Percentiles rank a stretch among this genome's conserved stretches.
Conservation (phyloP, 148 eudicot genomes). For the Hydrangea macrophylla region DNA sequence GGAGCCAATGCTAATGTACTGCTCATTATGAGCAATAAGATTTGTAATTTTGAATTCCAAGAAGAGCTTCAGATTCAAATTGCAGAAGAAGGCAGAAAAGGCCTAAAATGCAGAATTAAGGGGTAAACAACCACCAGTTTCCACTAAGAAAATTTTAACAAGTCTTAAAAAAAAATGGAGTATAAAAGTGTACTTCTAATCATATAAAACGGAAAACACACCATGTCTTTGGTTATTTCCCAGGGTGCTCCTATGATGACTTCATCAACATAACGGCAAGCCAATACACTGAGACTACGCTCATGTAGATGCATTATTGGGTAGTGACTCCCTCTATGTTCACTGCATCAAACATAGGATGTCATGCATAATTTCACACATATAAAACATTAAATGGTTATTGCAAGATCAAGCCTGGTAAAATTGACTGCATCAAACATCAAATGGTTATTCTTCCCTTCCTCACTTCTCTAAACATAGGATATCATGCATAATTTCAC, state of each 20-base stretch:
- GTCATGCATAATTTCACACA: neutral
- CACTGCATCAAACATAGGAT: constrained; percentile 54
- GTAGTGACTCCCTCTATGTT: constrained; percentile 60
- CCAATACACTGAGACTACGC: constrained; percentile 88
- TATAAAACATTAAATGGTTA: too few species aligned
- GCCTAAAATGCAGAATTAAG: neutral
- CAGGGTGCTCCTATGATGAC: constrained; percentile 92
- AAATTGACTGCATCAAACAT: too few species aligned
- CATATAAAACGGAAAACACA: constrained; percentile 27
- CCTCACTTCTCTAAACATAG: too few species aligned
- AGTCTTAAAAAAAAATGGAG: neutral
- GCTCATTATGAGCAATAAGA: neutral
- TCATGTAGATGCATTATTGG: constrained; percentile 95
- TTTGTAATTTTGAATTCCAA: neutral
- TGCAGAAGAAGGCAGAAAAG: neutral
- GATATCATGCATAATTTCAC: too few species aligned
- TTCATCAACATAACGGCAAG: constrained; percentile 93
- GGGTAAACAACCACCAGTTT: neutral
- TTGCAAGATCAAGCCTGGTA: too few species aligned
- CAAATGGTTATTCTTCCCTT: neutral
- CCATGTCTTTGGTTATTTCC: constrained; percentile 85
- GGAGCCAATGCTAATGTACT: neutral
- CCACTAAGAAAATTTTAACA: constrained; percentile 2
- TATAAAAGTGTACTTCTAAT: neutral
- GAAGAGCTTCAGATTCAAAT: neutral